Evolutionary conservation across 108 stramenopile species (phyloP), one percentile per base, ranked within the genome.

Genomic region (Cafeteria roenbergensis): DNA sequence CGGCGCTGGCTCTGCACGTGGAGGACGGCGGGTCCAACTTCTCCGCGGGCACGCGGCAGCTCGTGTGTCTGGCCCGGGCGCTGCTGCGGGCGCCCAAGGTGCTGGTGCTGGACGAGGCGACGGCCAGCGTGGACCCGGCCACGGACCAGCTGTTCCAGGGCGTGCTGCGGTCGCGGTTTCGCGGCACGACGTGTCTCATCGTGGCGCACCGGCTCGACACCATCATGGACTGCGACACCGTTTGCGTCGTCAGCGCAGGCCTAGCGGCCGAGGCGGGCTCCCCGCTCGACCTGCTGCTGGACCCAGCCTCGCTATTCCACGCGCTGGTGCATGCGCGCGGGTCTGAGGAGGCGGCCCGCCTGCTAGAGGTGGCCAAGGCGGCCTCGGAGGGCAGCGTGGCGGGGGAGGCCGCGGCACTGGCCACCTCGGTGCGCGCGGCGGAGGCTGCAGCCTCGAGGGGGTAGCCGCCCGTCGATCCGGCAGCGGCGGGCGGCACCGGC

Each of bases 151-250:
- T 87, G 53, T 82, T 97, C 74, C 66, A 84, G 48, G 76, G 87
- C 32, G 79, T 83, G 25, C 58, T 90, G n/a, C 56, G 74, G 24
- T 70, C 79, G 25, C 65, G 77, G 51, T 88, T 92, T 6, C 6
- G 17, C 12, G 42, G 42, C 12, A 12, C 85, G 20, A 94, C 93
- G 2, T 81, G 94, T 6, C 74, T 98, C 26, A 78, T 88, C 28
- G 87, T 97, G 21, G 96, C 96, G 22, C 96, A 97, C 78, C 80
- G 93, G 9, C 69, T 97, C 57, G 83, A 93, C 62, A 92, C 91
- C 24, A 75, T 97, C 34, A 86, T 91, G 55, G 85, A 91, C 33
- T 82, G 85, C 73, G 90, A 98, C 77, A 71, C 71, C 31, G 85
- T 98, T 42, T 59, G 90, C 12, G 96, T 95, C 17, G 69, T 98